phyloP scores from a whole-genome alignment of 148 eudicot genomes.

The Rheum nobile region DNA sequence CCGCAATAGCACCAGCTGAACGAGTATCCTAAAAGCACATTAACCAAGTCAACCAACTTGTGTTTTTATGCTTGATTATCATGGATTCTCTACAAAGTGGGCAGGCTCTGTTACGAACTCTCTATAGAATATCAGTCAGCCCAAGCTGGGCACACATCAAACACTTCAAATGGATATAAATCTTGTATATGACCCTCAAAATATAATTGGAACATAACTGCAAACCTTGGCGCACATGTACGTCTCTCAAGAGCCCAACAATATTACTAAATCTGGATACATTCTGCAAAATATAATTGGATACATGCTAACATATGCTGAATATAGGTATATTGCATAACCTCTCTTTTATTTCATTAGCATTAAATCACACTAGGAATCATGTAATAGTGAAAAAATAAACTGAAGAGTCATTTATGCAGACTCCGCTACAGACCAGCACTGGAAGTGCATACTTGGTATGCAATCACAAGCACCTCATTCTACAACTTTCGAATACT shows the following conservation, averaged over 20 bases:
- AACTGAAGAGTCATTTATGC: too few relatives aligned
- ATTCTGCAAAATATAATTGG: too few relatives aligned
- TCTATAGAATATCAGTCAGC: neutral
- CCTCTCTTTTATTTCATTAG: too few relatives aligned
- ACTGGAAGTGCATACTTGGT: neutral
- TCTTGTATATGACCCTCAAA: neutral
- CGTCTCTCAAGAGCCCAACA: neutral
- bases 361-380: too few relatives aligned
- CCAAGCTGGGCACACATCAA: neutral
- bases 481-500: neutral
- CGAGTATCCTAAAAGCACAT: constrained; percentile 51
- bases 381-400: too few relatives aligned
- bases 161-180: neutral
- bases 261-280: too few relatives aligned
- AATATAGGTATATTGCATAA: too few relatives aligned
- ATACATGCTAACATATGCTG: too few relatives aligned
- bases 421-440: neutral
- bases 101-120: neutral
- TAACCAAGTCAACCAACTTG: neutral
- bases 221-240: neutral
- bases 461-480: neutral
- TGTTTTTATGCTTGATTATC: neutral
- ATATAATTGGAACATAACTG: neutral
- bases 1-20: constrained; percentile 78
- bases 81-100: neutral